Conservation (phyloP, 1,139 yeast species). For the Geotrichum histeridarum region DNA sequence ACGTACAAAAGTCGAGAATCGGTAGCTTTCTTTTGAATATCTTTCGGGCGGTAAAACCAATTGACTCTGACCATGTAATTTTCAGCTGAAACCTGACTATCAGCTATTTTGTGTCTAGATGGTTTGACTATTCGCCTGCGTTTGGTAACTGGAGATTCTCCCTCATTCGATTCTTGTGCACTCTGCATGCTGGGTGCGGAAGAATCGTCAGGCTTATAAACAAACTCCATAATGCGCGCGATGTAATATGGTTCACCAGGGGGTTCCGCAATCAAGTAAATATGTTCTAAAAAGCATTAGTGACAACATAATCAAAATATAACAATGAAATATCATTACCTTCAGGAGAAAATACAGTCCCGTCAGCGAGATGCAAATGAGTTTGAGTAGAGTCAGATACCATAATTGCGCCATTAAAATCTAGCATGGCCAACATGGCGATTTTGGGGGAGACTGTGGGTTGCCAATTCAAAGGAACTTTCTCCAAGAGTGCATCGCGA, state of each 20-base stretch:
- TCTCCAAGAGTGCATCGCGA: not conserved
- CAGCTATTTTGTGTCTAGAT: conserved; percentile 1
- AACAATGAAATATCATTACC: conserved; percentile 25
- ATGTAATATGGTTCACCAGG: conserved; percentile 93
- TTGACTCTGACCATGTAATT: conserved; percentile 65
- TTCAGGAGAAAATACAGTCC: conserved; percentile 32
- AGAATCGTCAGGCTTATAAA: conserved; percentile 25
- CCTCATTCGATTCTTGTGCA: not conserved
- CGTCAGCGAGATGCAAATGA: conserved; percentile 35
- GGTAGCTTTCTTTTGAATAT: conserved; percentile 59
- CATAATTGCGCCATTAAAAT: conserved; percentile 42
- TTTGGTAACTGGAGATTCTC: not conserved
- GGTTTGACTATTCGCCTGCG: conserved; percentile 2
- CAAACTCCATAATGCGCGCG: conserved; percentile 79
- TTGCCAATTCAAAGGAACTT: conserved; percentile 38
- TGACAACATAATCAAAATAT: not conserved
- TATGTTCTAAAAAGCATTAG: conserved; percentile 46
- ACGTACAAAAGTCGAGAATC: conserved; percentile 78
- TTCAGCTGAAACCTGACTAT: conserved; percentile 39
- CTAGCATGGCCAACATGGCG: conserved; percentile 32
- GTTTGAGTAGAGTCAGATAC: conserved; percentile 32
- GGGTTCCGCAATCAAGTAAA: conserved; percentile 86
- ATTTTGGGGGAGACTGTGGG: conserved; percentile 31
- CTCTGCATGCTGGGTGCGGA: not conserved
- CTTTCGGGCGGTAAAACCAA: conserved; percentile 91